Evolutionary conservation across 345 rosid genomes (phyloP), one percentile per base, ranked within the genome.

Genomic region (Gossypium mustelinum): DNA sequence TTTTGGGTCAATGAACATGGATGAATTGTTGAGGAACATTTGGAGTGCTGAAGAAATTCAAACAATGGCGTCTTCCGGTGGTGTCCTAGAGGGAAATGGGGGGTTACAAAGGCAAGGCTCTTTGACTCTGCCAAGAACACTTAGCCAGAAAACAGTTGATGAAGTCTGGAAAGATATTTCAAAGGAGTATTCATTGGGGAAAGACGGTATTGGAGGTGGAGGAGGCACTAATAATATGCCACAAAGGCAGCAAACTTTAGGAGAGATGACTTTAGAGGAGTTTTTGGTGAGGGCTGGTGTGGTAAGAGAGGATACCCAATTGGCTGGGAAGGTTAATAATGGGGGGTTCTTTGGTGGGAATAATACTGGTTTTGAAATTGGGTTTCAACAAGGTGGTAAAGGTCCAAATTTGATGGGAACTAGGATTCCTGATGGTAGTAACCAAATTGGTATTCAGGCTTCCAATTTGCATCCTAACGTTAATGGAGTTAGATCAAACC

Each of bases 1-100:
- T 63, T 95, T 93, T 77, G 99, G 98, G 70, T 93, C 97, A 8
- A 93, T 95, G 99, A 95, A 95, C 79, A 93, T 95, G 98, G 99
- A 95, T 73, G 99, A 87, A 82, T 82, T 92, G 79, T 82, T 92
- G 66, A 92, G 85, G 88, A 92, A 78, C 74, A 87, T 92, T 73
- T 92, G 97, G 97, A 92, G 70, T 25, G 93, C 91, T 0, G 97
- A 92, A 82, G 97, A 92, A 76, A 88, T 54, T 8, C 94, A 91
- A 11, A 82, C 76, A 22, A 76, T 86, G 85, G 76, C 84, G n/a
- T 74, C 80, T 43, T 48, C 86, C n/a, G 12, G 71, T 43, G 75
- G 70, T 17, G 84, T 75, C 2, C 70, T 68, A 22, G 84, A 80
- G 13, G 86, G 77, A 61, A 79, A 43, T 73, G 81, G 66, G 12